Conservation (phyloP, 2,329 filamentous ascomycete genomes). For the Phyllosticta citrichinensis region DNA sequence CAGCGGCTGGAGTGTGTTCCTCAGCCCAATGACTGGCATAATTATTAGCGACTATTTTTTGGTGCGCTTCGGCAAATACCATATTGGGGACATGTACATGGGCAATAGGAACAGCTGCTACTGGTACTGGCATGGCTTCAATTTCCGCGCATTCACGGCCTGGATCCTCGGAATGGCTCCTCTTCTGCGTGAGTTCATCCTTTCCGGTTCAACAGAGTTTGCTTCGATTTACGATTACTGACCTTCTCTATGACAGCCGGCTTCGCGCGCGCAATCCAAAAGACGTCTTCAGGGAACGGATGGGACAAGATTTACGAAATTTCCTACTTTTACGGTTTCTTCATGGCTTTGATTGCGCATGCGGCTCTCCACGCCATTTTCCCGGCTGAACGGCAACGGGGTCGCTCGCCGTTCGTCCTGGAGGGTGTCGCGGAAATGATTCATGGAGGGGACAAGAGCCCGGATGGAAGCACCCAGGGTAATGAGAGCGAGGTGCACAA, state of each 20-base stretch:
- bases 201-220: no score
- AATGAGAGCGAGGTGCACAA: background rate
- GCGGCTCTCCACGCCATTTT: background rate
- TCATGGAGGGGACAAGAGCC: background rate
- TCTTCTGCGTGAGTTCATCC: constrained; percentile 8
- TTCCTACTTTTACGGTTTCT: constrained; percentile 5
- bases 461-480: background rate
- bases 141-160: constrained; percentile 17
- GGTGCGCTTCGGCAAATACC: constrained; percentile 15
- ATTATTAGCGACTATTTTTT: constrained; percentile 20
- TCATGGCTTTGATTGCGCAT: background rate
- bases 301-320: constrained; percentile 5
- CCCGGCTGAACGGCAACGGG: background rate
- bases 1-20: constrained; percentile 19
- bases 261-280: constrained; percentile 4
- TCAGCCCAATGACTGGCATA: constrained; percentile 17
- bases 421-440: background rate
- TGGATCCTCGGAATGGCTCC: constrained; percentile 17
- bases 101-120: constrained; percentile 13
- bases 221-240: background rate
- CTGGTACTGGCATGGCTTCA: constrained; percentile 18
- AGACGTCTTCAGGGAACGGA: background rate
- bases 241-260: background rate
- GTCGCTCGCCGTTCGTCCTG: background rate
- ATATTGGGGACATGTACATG: constrained; percentile 18